Evolutionary conservation across 208 protist genomes (phyloP).

Genomic region (Acanthamoeba lugdunensis): DNA sequence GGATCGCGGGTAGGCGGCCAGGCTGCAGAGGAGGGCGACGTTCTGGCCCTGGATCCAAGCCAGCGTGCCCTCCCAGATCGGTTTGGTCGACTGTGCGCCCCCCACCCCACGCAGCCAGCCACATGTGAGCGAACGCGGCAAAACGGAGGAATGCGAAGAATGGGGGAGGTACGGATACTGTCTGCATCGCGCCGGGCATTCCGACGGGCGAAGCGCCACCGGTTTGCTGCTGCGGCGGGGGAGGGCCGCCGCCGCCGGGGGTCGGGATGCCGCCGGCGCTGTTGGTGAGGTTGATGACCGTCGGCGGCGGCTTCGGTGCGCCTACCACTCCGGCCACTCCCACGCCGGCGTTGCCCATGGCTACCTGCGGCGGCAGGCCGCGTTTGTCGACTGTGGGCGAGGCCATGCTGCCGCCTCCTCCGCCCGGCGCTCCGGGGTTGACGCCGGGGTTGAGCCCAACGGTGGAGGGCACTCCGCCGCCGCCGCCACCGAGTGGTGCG

Average conservation of each 20-base stretch:
- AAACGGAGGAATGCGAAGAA: background rate
- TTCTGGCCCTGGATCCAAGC: slow-evolving; percentile 13
- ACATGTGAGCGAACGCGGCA: background rate
- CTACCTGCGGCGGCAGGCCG: background rate
- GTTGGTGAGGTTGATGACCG: slow-evolving; percentile 55
- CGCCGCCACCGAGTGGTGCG: background rate
- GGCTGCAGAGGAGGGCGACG: background rate
- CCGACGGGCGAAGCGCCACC: background rate
- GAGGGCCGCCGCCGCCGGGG: background rate
- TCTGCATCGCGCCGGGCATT: too few species aligned
- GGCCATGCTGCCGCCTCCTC: background rate
- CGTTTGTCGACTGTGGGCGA: background rate
- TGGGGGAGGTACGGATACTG: background rate
- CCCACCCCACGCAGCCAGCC: background rate
- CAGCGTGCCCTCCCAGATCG: slow-evolving; percentile 50
- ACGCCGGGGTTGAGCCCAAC: background rate
- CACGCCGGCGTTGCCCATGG: background rate
- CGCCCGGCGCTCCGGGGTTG: background rate
- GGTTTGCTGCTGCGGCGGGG: background rate
- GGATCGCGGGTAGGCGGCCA: slow-evolving; percentile 4
- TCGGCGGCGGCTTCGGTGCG: background rate
- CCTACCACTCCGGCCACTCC: background rate
- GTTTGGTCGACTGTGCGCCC: background rate
- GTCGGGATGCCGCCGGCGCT: background rate
- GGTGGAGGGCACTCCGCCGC: too few species aligned